Evolutionary conservation across 2,329 filamentous ascomycete genomes (phyloP).

Genomic region (Setomelanomma holmii): DNA sequence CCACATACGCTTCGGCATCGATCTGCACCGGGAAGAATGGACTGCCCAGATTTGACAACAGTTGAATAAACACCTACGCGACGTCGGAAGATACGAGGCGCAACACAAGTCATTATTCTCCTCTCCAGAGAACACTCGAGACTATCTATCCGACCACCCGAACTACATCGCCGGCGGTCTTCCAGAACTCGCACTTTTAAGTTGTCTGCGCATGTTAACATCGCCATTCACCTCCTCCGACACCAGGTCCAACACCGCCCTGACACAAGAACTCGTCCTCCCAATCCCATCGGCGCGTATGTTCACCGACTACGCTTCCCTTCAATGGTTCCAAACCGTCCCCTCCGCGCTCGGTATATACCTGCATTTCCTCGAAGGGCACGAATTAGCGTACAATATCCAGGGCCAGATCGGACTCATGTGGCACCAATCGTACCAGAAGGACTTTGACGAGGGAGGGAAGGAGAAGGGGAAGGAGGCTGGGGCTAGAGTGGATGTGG

Average conservation of each 20-base stretch:
- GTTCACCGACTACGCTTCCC: slow-evolving; percentile 12
- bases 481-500: too few species aligned
- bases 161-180: slow-evolving; percentile 15
- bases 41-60: slow-evolving; percentile 7
- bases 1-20: slow-evolving; percentile 19
- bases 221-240: not conserved
- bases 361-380: slow-evolving; percentile 15
- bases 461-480: too few species aligned
- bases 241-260: too few species aligned
- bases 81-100: slow-evolving; percentile 9
- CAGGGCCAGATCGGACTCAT: slow-evolving; percentile 2
- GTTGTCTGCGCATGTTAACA: slow-evolving; percentile 22
- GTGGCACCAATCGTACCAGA: slow-evolving; percentile 30
- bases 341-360: slow-evolving; percentile 23
- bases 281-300: slow-evolving; percentile 12
- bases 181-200: slow-evolving; percentile 9
- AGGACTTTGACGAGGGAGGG: slow-evolving; percentile 10
- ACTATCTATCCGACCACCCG: slow-evolving; percentile 7
- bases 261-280: slow-evolving; percentile 18
- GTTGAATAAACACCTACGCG: slow-evolving; percentile 16
- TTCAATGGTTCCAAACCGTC: slow-evolving; percentile 22
- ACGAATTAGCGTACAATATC: not conserved
- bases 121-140: too few species aligned
- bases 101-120: too few species aligned
- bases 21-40: slow-evolving; percentile 1